A percentile compares a stretch with the other conserved stretches of the same genome.
These are phyloP conservation scores for Eucalyptus paniculata DNA, from an alignment of 345 rosid species.

Conservation along the genomic window DNA sequence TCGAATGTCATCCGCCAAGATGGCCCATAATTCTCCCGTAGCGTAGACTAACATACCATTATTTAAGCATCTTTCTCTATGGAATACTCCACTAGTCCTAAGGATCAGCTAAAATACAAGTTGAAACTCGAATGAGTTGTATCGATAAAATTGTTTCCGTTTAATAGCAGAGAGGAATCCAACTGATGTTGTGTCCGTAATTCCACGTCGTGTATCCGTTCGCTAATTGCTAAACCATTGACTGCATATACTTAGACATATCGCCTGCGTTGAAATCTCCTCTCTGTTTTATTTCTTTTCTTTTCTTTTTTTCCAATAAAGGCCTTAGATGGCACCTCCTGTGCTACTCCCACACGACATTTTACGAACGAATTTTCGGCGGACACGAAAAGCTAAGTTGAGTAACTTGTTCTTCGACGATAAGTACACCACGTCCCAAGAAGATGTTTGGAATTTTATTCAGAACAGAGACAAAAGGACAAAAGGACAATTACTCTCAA, in stretches of 20 bases:
- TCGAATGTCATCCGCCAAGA: no score
- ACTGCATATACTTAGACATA: background rate
- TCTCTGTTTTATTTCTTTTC: background rate
- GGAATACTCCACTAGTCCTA: background rate
- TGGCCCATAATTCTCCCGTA: no score
- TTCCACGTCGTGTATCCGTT: background rate
- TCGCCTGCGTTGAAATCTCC: background rate
- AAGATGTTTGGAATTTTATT: background rate
- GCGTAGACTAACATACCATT: background rate
- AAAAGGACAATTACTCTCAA: background rate
- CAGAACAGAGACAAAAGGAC: background rate
- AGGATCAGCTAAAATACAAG: background rate
- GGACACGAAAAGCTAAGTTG: background rate
- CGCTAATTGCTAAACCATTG: background rate
- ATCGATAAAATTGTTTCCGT: no score
- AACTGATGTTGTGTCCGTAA: background rate
- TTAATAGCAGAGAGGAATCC: no score
- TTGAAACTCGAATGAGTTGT: background rate
- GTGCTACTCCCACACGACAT: background rate
- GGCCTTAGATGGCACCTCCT: background rate
- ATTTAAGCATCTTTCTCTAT: background rate
- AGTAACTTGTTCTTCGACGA: background rate
- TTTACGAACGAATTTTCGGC: background rate
- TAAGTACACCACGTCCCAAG: background rate
- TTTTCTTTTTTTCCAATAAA: background rate